Evolutionary conservation across 805 yeast genomes (phyloP), one percentile per base, ranked within the genome.

Genomic region (Nakazawaea molendinolei): DNA sequence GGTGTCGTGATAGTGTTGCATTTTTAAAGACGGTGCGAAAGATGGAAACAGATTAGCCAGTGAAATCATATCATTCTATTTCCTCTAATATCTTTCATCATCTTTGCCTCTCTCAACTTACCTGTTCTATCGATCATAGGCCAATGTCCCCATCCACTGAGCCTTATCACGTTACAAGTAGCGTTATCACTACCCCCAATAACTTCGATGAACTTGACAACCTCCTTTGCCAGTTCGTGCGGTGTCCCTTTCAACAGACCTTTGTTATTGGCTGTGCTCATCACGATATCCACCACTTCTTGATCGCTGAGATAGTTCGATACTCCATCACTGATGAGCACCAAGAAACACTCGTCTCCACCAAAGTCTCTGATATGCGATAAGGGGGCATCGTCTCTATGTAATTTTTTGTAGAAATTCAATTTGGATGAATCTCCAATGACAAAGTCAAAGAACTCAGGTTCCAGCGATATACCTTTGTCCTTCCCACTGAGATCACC

Each of bases 141-240:
- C 97, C 98, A 92, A 38, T 76, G 71, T 5, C 95, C 96, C 98
- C 98, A 92, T 8, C 95, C 95, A 23, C 72, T 69, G 38, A 92
- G 62, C 41, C 94, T 65, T 8, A 90, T 58, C 4, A 92, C 84
- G 43, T 82, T 51, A 53, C 96, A 86, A 3, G 97, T 86, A n/a
- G 97, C 95, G 58, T 92, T 92, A 55, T 92, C 98, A 49, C 85
- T 87, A 2, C 95, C 92, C 10, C 95, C 95, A 7, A 89, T 71
- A 28, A 84, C 84, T 52, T 82, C 87, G 8, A 87, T 81, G 54
- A 79, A 92, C 48, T 78, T 71, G 9, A 90, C 75, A 14, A 92
- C 83, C 53, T 89, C 97, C 42, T 74, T 77, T 0, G 97, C 89
- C 24, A 94, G 85, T 30, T 63, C 71, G 48, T 85, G 95, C 1